These are phyloP conservation scores for Ogataea neopini DNA, from an alignment of 805 yeast species.

Conservation along the genomic window DNA sequence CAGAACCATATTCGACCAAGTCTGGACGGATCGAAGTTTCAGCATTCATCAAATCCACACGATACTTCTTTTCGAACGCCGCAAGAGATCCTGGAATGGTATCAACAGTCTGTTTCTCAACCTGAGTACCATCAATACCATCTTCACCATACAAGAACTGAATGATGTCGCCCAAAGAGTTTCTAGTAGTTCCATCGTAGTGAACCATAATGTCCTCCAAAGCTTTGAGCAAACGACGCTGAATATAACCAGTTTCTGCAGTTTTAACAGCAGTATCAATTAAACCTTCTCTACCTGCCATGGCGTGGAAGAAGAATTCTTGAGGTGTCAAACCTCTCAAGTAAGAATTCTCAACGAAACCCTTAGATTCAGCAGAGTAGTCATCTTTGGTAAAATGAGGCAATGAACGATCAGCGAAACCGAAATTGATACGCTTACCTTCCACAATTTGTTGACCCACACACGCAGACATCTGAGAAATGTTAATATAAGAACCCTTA, in stretches of 20 bases:
- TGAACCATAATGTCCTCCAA: constrained; percentile 97
- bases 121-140: constrained; percentile 97
- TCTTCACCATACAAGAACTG: constrained; percentile 99
- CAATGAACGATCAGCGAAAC: constrained; percentile 91
- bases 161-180: constrained; percentile 93
- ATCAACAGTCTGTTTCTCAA: constrained; percentile 93
- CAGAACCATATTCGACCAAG: constrained; percentile 83
- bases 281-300: constrained; percentile 99
- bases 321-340: constrained; percentile 97
- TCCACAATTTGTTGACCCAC: constrained; percentile 99
- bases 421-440: constrained; percentile 98
- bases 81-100: constrained; percentile 91
- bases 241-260: constrained; percentile 98
- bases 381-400: constrained; percentile 99
- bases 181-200: constrained; percentile 97
- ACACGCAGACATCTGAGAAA: constrained; percentile 99
- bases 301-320: constrained; percentile 98
- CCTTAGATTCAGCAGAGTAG: constrained; percentile 97
- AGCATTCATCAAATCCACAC: constrained; percentile 81
- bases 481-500: constrained; percentile 97
- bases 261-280: constrained; percentile 99
- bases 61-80: constrained; percentile 79
- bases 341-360: constrained; percentile 96
- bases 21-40: constrained; percentile 66
- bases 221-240: constrained; percentile 96